Evolutionary conservation across 768 basidiomycete species (phyloP).

Genomic region (Hygrocybe punicea): DNA sequence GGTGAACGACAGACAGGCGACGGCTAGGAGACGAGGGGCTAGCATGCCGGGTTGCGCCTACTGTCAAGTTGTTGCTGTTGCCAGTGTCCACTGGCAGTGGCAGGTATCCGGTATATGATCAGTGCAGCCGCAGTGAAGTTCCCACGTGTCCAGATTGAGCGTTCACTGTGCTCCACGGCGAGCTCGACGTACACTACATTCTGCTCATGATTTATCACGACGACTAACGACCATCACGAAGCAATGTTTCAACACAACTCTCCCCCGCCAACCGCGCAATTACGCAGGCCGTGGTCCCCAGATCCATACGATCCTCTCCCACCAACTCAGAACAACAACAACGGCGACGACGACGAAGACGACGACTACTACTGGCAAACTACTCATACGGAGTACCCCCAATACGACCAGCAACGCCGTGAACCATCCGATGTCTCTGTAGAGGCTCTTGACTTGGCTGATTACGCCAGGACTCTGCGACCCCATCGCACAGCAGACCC

Average conservation of each 20-base stretch:
- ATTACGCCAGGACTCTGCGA: constrained; percentile 56
- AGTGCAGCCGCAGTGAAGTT: too few species aligned
- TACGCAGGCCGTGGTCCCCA: constrained; percentile 66
- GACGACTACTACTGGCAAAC: constrained; percentile 18
- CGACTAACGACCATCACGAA: background rate
- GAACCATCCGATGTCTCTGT: constrained; percentile 64
- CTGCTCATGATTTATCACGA: constrained; percentile 12
- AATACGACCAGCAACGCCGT: constrained; percentile 31
- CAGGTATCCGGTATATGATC: too few species aligned
- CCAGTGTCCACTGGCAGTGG: too few species aligned
- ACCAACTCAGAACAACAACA: constrained; percentile 17
- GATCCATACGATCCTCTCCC: constrained; percentile 49
- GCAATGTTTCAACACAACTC: constrained; percentile 35
- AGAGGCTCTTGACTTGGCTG: constrained; percentile 70
- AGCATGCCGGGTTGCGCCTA: too few species aligned
- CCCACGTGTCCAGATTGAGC: background rate
- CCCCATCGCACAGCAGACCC: constrained; percentile 25
- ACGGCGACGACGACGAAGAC: constrained; percentile 17
- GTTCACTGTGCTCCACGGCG: background rate
- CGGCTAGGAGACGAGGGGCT: background rate
- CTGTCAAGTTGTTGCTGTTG: too few species aligned
- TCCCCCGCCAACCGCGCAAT: constrained; percentile 50
- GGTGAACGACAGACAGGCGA: background rate
- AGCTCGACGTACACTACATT: background rate
- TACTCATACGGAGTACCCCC: constrained; percentile 15